Conservation (phyloP, 1,284 basidiomycete genomes). For the Trichosporon faecale region DNA sequence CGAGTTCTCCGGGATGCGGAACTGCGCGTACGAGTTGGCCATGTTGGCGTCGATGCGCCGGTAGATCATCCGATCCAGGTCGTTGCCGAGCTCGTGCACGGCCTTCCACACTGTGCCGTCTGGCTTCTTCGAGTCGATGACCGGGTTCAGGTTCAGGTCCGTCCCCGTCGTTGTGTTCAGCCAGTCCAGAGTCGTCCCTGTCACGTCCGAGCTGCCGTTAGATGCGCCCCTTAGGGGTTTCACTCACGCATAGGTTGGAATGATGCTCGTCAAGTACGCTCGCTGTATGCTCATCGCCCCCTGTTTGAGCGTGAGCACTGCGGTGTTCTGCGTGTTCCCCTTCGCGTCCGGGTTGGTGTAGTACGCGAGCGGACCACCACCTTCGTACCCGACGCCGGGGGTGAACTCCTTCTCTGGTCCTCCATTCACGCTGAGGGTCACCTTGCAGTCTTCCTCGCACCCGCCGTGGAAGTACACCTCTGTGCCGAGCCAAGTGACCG, state of each 20-base stretch:
- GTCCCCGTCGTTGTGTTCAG: background rate
- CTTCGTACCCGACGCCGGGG: background rate
- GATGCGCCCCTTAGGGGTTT: background rate
- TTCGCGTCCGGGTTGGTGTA: background rate
- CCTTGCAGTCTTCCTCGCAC: background rate
- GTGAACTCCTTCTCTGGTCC: background rate
- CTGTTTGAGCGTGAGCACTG: background rate
- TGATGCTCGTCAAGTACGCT: background rate
- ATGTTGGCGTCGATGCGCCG: background rate
- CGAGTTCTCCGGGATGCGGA: background rate
- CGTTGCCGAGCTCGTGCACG: background rate
- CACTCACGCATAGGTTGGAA: constrained; percentile 2
- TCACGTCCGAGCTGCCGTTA: background rate
- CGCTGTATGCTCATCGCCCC: background rate
- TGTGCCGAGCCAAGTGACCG: background rate
- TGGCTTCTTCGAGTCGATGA: background rate
- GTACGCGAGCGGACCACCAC: background rate
- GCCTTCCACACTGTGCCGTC: background rate
- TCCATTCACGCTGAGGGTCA: background rate
- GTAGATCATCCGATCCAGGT: background rate
- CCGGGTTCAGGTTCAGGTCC: background rate
- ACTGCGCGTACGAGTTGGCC: background rate
- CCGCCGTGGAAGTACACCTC: background rate
- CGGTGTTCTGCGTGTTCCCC: background rate
- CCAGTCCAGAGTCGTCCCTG: background rate